These are phyloP conservation scores for Clathrospora elynae DNA, from an alignment of 2,329 filamentous ascomycete species.

Conservation along the genomic window DNA sequence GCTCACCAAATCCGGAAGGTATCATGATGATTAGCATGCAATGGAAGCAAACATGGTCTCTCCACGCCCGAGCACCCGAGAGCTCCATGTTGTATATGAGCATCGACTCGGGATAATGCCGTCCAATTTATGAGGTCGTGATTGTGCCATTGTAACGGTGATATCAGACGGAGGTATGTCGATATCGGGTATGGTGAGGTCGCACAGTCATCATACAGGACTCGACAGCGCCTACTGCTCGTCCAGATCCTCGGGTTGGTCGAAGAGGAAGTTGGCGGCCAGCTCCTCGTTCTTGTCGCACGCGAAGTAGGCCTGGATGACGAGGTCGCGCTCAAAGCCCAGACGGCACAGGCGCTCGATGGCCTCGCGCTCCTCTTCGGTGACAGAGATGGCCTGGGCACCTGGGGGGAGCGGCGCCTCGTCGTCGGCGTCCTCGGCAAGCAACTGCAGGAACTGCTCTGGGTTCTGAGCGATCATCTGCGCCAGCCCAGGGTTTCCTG, in stretches of 20 bases:
- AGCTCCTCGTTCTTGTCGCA: constrained; percentile 99
- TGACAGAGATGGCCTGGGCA: constrained; percentile 86
- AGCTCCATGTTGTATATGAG: constrained; percentile 8
- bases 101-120: constrained; percentile 18
- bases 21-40: constrained; percentile 20
- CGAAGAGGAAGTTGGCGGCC: constrained; percentile 96
- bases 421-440: constrained; percentile 85
- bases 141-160: constrained; percentile 30
- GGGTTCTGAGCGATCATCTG: constrained; percentile 90
- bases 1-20: constrained; percentile 18
- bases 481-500: constrained; percentile 92
- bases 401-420: constrained; percentile 86
- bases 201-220: constrained; percentile 28
- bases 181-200: constrained; percentile 29
- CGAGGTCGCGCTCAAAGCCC: constrained; percentile 89
- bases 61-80: constrained; percentile 16
- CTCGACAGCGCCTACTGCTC: constrained; percentile 43
- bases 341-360: constrained; percentile 94
- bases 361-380: constrained; percentile 93
- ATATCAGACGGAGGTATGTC: constrained; percentile 26
- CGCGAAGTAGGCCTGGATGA: constrained; percentile 97
- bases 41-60: constrained; percentile 6
- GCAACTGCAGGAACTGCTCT: constrained; percentile 86
- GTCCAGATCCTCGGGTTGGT: constrained; percentile 88
- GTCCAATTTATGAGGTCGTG: constrained; percentile 23